Evolutionary conservation across 495 filamentous ascomycete species (phyloP).

Genomic region (Xylaria castorea): DNA sequence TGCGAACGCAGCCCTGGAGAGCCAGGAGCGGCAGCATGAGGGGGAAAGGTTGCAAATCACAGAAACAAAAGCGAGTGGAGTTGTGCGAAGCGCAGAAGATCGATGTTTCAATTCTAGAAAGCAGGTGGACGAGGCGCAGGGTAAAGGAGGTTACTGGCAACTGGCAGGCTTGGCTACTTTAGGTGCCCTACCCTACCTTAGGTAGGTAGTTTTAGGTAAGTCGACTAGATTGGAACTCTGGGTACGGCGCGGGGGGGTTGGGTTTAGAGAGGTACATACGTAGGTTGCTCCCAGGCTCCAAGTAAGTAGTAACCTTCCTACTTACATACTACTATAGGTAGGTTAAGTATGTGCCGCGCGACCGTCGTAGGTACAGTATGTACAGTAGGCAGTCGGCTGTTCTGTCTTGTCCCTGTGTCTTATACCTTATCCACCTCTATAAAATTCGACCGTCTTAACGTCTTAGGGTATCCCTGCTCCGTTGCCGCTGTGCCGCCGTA

Average conservation of each 20-base stretch:
- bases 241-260: background rate
- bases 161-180: constrained; percentile 3
- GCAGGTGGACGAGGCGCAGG: constrained; percentile 38
- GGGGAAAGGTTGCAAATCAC: constrained; percentile 30
- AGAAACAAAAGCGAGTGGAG: constrained; percentile 46
- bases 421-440: background rate
- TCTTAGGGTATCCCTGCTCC: constrained; percentile 10
- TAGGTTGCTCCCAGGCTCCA: background rate
- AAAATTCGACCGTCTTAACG: background rate
- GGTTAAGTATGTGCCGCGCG: too few relatives aligned
- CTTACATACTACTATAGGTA: too few relatives aligned
- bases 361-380: too few relatives aligned
- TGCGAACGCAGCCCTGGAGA: constrained; percentile 47
- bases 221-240: background rate
- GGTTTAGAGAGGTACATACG: background rate
- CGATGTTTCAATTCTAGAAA: constrained; percentile 44
- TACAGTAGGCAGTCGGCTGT: background rate
- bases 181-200: constrained; percentile 12
- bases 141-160: constrained; percentile 33
- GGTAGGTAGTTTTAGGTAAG: background rate
- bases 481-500: constrained; percentile 3
- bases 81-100: constrained; percentile 46
- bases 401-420: background rate
- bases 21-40: constrained; percentile 47
- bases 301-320: background rate